These are phyloP conservation scores for Diaporthe caulivora DNA, from an alignment of 2,329 filamentous ascomycete species.

Conservation along the genomic window DNA sequence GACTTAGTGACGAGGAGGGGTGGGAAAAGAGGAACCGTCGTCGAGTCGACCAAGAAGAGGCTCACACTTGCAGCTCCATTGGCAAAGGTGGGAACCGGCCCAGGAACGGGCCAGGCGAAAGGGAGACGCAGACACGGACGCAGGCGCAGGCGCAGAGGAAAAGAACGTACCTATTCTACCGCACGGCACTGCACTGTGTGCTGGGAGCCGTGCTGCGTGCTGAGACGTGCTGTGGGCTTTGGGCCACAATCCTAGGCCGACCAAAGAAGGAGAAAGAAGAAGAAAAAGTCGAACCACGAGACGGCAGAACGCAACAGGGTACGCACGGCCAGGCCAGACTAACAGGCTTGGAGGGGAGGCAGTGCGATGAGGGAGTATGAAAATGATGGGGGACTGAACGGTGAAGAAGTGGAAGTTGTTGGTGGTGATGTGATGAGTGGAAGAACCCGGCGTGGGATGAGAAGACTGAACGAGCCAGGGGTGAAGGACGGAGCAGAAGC, in stretches of 20 bases:
- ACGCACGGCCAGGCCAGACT: slow-evolving; percentile 10
- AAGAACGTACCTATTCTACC: slow-evolving; percentile 25
- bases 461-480: slow-evolving; percentile 21
- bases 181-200: slow-evolving; percentile 23
- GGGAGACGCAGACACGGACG: slow-evolving; percentile 1
- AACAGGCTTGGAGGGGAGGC: neutral
- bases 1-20: neutral
- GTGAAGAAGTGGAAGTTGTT: slow-evolving; percentile 19
- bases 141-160: neutral
- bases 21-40: slow-evolving; percentile 11
- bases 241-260: slow-evolving; percentile 25
- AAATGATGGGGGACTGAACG: slow-evolving; percentile 6
- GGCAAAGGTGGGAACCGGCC: slow-evolving; percentile 20
- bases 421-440: slow-evolving; percentile 3
- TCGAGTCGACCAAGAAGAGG: slow-evolving; percentile 1
- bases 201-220: slow-evolving; percentile 19
- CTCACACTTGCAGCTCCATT: slow-evolving; percentile 30
- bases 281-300: slow-evolving; percentile 1
- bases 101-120: slow-evolving; percentile 28
- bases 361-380: slow-evolving; percentile 22
- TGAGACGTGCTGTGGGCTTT: slow-evolving; percentile 14
- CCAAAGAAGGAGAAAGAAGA: neutral
- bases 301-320: slow-evolving; percentile 11
- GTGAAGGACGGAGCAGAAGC: slow-evolving; percentile 2
- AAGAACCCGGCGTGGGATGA: slow-evolving; percentile 21